These are phyloP conservation scores for Polychytrium aggregatum DNA, from an alignment of 192 early-diverging fungal genomes.

Conservation along the genomic window DNA sequence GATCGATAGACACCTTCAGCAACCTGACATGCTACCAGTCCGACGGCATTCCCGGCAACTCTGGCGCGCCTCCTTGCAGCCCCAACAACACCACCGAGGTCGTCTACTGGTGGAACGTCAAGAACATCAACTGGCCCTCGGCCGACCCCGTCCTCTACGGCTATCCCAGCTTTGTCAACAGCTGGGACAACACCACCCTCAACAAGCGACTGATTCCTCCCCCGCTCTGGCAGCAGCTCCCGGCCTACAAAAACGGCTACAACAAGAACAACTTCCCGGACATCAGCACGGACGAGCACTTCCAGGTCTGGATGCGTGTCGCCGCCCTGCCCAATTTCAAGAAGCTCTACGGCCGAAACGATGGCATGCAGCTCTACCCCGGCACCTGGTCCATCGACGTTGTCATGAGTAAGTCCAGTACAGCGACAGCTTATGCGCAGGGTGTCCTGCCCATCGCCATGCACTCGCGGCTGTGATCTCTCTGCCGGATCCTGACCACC, in stretches of 20 bases:
- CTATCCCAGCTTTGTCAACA: too few relatives aligned
- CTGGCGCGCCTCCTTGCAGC: slow-evolving; percentile 36
- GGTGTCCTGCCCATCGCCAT: too few relatives aligned
- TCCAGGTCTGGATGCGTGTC: slow-evolving; percentile 99
- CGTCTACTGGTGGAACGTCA: too few relatives aligned
- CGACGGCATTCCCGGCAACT: slow-evolving; percentile 9
- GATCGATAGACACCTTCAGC: slow-evolving; percentile 15
- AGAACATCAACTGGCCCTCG: not conserved
- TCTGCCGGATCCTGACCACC: too few relatives aligned
- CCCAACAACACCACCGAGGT: slow-evolving; percentile 27
- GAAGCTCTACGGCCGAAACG: slow-evolving; percentile 75
- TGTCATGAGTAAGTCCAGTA: not conserved
- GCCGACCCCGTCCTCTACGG: too few relatives aligned
- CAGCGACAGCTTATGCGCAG: too few relatives aligned
- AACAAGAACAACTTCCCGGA: slow-evolving; percentile 44
- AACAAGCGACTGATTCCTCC: slow-evolving; percentile 79
- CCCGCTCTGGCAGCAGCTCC: slow-evolving; percentile 68
- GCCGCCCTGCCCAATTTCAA: slow-evolving; percentile 93
- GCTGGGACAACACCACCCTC: too few relatives aligned
- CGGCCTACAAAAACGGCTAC: slow-evolving; percentile 35
- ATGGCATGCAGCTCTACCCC: not conserved
- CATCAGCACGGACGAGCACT: slow-evolving; percentile 61
- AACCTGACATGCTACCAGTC: slow-evolving; percentile 31
- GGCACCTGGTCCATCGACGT: slow-evolving; percentile 8
- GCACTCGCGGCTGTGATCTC: too few relatives aligned